Evolutionary conservation across 768 basidiomycete species (phyloP), one percentile per base, ranked within the genome.

Genomic region (Phlegmacium glaucopus): DNA sequence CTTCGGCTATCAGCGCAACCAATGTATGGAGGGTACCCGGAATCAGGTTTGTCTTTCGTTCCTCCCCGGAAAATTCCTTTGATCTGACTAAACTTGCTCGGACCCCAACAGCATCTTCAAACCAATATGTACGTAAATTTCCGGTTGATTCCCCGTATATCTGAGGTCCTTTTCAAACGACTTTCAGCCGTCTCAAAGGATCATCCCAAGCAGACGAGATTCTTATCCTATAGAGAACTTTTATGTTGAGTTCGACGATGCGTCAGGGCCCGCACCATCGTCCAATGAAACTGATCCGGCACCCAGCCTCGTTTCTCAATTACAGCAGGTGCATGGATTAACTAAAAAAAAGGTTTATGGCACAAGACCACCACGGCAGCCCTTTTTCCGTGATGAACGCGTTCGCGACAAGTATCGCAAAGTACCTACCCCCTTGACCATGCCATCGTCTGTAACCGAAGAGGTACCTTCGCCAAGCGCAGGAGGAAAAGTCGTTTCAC

Each of bases 321-420:
- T 86, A 12, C 81, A 86, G 61, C 79, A 82, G 56, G 74, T 79
- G 29, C 84, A 87, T 47, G 85, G 85, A 3, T 57, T 87, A 39
- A 83, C 80, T 7, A 84, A 85, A 67, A 86, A 85, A 66, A 83
- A 83, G 53, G 71, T 81, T 7, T 82, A 84, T 48, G 76, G 78
- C 9, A 45, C 73, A 9, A 79, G 80, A 55, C 72, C 78, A 13
- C 52, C 66, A 13, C 69, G 75, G 22, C 61, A 67, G 32, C 79
- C 82, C 0, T 83, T 83, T 56, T 70, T 82, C 56, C 68, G 72
- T 35, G 78, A 81, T 30, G 79, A 77, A 39, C 69, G 72, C 9
- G 66, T 73, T 30, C 44, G 52, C 47, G 48, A 60, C 49, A 63
- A 63, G 49, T 53, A 57, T 47, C 50, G 59, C 27, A 55, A 50